Evolutionary conservation across 108 stramenopile genomes (phyloP).

Genomic region (Schizochytrium sp.): DNA sequence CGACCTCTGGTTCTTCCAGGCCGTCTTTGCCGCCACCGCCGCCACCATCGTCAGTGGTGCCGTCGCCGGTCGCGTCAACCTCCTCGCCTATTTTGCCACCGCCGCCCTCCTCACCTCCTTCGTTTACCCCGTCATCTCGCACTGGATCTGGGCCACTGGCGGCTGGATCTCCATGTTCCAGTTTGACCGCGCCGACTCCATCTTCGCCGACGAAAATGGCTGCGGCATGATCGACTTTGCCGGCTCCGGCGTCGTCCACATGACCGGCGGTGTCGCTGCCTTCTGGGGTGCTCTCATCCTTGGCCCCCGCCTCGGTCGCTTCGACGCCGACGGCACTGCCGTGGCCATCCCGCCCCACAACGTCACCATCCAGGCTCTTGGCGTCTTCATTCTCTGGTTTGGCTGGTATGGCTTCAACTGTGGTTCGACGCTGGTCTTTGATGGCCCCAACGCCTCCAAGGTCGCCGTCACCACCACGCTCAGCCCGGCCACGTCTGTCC

Average conservation of each 20-base stretch:
- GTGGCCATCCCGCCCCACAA: slow-evolving; percentile 28
- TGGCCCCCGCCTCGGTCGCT: not conserved
- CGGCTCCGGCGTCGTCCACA: slow-evolving; percentile 63
- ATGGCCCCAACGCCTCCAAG: not conserved
- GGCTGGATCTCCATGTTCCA: slow-evolving; percentile 23
- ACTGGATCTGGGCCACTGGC: slow-evolving; percentile 64
- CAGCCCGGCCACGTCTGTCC: not conserved
- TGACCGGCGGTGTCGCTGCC: slow-evolving; percentile 68
- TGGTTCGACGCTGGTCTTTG: slow-evolving; percentile 56
- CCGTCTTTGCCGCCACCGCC: slow-evolving; percentile 67
- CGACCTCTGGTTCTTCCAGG: slow-evolving; percentile 59
- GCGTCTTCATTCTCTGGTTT: slow-evolving; percentile 27
- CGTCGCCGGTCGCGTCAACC: slow-evolving; percentile 64
- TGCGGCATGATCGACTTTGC: slow-evolving; percentile 66
- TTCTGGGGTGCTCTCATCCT: slow-evolving; percentile 54
- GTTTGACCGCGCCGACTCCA: not conserved
- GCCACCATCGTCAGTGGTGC: slow-evolving; percentile 65
- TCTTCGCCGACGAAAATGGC: not conserved
- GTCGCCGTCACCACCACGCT: not conserved
- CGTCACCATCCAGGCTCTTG: not conserved
- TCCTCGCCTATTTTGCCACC: slow-evolving; percentile 68
- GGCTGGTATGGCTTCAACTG: slow-evolving; percentile 66
- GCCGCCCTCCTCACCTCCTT: slow-evolving; percentile 59
- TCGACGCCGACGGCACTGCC: not conserved
- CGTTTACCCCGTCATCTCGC: slow-evolving; percentile 77